Evolutionary conservation across 306 rosid species (phyloP).

Genomic region (Begonia fuchsioides): DNA sequence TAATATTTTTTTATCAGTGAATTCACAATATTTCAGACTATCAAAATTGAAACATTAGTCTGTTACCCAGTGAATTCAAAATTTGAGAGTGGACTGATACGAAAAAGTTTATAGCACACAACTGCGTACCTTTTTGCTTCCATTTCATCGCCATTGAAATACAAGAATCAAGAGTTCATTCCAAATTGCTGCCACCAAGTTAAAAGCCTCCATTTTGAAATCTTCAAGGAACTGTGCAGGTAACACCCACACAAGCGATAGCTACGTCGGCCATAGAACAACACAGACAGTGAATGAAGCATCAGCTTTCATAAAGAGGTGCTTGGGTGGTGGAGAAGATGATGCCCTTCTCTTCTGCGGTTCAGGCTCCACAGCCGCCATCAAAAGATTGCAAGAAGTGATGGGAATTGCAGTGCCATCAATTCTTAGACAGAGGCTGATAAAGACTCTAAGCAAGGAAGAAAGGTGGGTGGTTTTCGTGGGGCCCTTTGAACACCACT

Average conservation of each 20-base stretch:
- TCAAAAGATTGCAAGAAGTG: constrained; percentile 73
- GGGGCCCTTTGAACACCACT: constrained; percentile 81
- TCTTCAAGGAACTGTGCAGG: constrained; percentile 18
- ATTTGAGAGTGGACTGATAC: too few species aligned
- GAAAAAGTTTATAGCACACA: too few species aligned
- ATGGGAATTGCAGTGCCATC: constrained; percentile 64
- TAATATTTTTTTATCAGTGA: too few species aligned
- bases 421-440: constrained; percentile 31
- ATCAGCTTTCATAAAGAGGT: constrained; percentile 32
- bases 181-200: too few species aligned
- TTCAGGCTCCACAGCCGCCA: constrained; percentile 65
- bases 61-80: too few species aligned
- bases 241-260: constrained; percentile 64
- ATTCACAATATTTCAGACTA: too few species aligned
- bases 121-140: too few species aligned
- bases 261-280: constrained; percentile 58
- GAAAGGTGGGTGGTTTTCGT: constrained; percentile 81
- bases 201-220: too few species aligned
- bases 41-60: too few species aligned
- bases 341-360: constrained; percentile 66
- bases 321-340: constrained; percentile 50
- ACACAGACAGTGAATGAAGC: constrained; percentile 55
- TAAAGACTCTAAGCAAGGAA: constrained; percentile 14
- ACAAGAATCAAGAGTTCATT: too few species aligned
- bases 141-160: too few species aligned